phyloP scores from a whole-genome alignment of 1,139 yeast genomes.

The Suhomyces taliae region DNA sequence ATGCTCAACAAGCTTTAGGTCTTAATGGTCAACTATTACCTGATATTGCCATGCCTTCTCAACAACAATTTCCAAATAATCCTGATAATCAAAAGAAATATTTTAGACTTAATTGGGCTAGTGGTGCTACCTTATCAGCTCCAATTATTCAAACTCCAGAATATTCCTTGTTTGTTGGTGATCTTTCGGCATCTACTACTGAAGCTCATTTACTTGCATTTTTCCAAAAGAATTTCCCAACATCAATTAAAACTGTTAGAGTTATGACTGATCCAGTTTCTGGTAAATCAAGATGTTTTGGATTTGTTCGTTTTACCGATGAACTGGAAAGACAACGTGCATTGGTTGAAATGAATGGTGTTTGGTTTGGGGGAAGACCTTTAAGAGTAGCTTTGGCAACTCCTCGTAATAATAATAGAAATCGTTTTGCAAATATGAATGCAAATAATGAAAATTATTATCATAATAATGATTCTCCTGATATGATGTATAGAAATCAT shows the following conservation, averaged over 20 bases:
- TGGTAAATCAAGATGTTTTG: constrained; percentile 74
- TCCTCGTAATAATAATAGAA: constrained; percentile 36
- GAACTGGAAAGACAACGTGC: constrained; percentile 67
- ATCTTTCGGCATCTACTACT: constrained; percentile 68
- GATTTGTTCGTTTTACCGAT: constrained; percentile 68
- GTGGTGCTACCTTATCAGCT: constrained; percentile 59
- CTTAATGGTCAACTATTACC: constrained; percentile 69
- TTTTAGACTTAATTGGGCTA: constrained; percentile 73
- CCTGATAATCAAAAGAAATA: constrained; percentile 58
- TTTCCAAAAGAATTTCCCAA: constrained; percentile 60
- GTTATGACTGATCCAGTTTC: constrained; percentile 76
- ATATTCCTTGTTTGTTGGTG: constrained; percentile 74
- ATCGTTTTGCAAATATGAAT: background rate
- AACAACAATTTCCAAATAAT: constrained; percentile 41
- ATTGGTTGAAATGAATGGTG: constrained; percentile 70
- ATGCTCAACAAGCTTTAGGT: constrained; percentile 63
- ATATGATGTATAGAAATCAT: constrained; percentile 7
- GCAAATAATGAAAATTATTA: constrained; percentile 3
- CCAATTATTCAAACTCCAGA: constrained; percentile 55
- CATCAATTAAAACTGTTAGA: constrained; percentile 64
- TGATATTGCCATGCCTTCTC: constrained; percentile 50
- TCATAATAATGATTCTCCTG: constrained; percentile 4
- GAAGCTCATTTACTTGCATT: constrained; percentile 68
- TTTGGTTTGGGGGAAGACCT: constrained; percentile 72
- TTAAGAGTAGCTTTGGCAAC: constrained; percentile 72